phyloP scores from a whole-genome alignment of 2,329 filamentous ascomycete genomes.

The Seiridium cupressi region DNA sequence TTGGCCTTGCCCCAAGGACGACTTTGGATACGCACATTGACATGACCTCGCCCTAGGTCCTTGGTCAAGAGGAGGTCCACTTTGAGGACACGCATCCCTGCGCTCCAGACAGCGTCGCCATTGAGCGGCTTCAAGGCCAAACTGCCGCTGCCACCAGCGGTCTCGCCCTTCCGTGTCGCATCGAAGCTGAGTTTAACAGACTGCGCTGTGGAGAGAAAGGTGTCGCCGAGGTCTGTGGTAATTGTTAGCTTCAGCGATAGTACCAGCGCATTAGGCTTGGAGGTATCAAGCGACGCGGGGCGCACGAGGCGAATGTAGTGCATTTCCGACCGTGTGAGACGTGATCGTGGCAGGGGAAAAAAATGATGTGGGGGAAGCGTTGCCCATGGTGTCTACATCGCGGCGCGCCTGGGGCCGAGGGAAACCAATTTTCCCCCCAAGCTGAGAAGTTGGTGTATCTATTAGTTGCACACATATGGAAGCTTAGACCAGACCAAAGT shows the following conservation, averaged over 20 bases:
- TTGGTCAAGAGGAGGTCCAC: constrained; percentile 15
- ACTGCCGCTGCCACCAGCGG: constrained; percentile 21
- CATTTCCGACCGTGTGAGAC: constrained; percentile 32
- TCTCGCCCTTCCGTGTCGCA: constrained; percentile 25
- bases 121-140: background rate
- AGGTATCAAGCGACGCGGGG: constrained; percentile 36
- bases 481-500: no score
- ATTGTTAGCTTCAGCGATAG: constrained; percentile 47
- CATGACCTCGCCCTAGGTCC: constrained; percentile 7
- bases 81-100: constrained; percentile 40
- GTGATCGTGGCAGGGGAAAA: background rate
- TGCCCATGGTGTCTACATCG: no score
- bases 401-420: no score
- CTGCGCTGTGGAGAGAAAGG: constrained; percentile 44
- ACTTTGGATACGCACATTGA: constrained; percentile 13
- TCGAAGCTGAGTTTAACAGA: constrained; percentile 40
- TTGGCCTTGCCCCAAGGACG: constrained; percentile 13
- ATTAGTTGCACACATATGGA: no score
- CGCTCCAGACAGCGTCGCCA: constrained; percentile 15
- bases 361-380: no score
- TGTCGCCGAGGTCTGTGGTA: constrained; percentile 57
- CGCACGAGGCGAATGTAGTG: constrained; percentile 57
- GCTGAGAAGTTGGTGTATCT: no score
- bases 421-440: no score
- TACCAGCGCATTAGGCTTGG: constrained; percentile 15